Base-by-base conservation (phyloP, 2,329 filamentous ascomycete species). In the Ophiognomonia clavigignenti-juglandacearum region DNA sequence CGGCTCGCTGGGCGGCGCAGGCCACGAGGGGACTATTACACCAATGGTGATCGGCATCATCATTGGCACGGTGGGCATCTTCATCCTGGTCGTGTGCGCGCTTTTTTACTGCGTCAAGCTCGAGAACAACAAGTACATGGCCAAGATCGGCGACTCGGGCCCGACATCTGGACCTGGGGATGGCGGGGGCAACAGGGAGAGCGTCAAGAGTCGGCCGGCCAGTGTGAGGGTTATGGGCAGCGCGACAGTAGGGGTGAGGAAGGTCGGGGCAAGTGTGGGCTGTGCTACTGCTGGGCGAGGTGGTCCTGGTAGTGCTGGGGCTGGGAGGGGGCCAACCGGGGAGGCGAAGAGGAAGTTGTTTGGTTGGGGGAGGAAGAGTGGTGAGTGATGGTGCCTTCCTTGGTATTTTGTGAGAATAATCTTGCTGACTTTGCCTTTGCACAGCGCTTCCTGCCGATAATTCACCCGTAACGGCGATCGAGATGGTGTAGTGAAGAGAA, bases 51-150 rank as follows among this genome's bases (percentile, higher is more conserved):
- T 52, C 24, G 49, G 49, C 18, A 45, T 52, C 38, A 52, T 52
- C 18, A 29, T 42, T 39, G 46, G 49, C 22, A 52, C 49, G n/a
- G 46, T 52, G 26, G 39, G 11, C 35, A 16, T 52, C 31, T 52
- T 52, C 31, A 23, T 49, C 23, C 34, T 52, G 26, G 46, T 52
- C 18, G 41, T 52, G 4, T 45, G 42, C 42, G 42, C 46, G n/a
- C 49, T 52, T 16, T 52, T 52, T 38, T 52, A 52, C 49, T 52
- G 49, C 46, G 46, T 48, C 42, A 52, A 52, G 46, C 41, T 49
- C 34, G 49, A 52, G 46, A 50, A 47, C 43, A 39, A 36, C 13
- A 35, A 39, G 26, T 37, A 43, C 34, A 39, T 20, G 39, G 24
- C 31, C 38, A 44, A 37, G 24, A 13, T 31, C 18, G 23, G 37